Evolutionary conservation across 192 early-diverging fungal genomes (phyloP).

Genomic region (Glomus cerebriforme): DNA sequence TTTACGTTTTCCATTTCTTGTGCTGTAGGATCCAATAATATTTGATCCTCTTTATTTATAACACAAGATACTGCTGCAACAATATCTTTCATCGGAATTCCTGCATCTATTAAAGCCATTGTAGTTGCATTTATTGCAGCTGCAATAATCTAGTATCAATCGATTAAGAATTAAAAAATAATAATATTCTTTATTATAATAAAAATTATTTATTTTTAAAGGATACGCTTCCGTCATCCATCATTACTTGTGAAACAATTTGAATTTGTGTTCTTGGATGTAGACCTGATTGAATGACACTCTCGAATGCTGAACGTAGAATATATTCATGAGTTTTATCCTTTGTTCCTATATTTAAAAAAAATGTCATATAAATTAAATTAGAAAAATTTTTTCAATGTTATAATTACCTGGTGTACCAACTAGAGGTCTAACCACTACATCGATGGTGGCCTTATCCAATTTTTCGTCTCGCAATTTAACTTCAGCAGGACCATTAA

Average conservation of each 20-base stretch:
- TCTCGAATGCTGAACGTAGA: conserved; percentile 74
- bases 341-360: conserved; percentile 48
- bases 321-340: conserved; percentile 76
- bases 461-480: conserved; percentile 84
- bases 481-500: conserved; percentile 89
- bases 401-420: conserved; percentile 57
- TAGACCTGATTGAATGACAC: conserved; percentile 70
- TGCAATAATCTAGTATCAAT: conserved; percentile 58
- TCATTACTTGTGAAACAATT: conserved; percentile 83
- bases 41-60: conserved; percentile 56
- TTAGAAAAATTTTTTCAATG: not conserved
- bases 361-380: not conserved
- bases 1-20: conserved; percentile 69
- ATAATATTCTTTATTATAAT: not conserved
- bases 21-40: conserved; percentile 79
- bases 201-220: not conserved
- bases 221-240: conserved; percentile 84
- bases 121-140: conserved; percentile 82
- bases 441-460: conserved; percentile 84
- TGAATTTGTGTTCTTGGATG: conserved; percentile 88
- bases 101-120: conserved; percentile 89
- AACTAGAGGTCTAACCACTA: conserved; percentile 70
- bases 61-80: conserved; percentile 72
- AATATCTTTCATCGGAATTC: conserved; percentile 75
- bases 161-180: not conserved